A percentile compares a stretch with the other conserved stretches of the same genome.
phyloP scores from a whole-genome alignment of 306 rosid genomes.

The Corylus avellana region DNA sequence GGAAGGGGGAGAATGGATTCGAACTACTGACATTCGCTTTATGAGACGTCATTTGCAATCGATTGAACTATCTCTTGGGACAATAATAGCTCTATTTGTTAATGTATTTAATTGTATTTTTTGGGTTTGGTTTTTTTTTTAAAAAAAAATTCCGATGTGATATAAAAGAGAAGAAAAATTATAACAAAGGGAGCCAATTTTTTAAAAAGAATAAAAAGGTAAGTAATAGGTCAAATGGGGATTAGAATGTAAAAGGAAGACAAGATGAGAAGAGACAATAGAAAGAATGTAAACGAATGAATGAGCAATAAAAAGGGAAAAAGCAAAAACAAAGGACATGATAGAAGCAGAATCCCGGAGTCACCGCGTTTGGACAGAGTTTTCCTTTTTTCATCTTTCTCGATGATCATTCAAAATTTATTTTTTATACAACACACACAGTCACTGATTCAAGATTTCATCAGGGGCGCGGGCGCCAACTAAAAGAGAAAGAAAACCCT shows the following conservation, averaged over 20 bases:
- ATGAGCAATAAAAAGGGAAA: not conserved
- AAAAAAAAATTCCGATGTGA: too few species aligned
- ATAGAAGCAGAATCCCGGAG: slow-evolving; percentile 25
- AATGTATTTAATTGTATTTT: too few species aligned
- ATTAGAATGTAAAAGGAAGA: not conserved
- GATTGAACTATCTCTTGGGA: too few species aligned
- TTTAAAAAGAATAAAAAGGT: too few species aligned
- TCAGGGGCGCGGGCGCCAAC: slow-evolving; percentile 48
- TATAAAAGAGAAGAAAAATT: too few species aligned
- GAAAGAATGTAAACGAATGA: slow-evolving; percentile 14
- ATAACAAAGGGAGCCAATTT: too few species aligned
- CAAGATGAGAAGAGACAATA: slow-evolving; percentile 5
- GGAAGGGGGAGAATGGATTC: too few species aligned
- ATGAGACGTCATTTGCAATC: too few species aligned
- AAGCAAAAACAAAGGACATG: slow-evolving; percentile 6
- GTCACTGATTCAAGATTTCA: slow-evolving; percentile 27
- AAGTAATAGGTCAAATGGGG: not conserved
- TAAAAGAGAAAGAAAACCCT: not conserved
- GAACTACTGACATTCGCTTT: too few species aligned
- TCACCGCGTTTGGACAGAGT: slow-evolving; percentile 24
- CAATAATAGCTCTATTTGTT: too few species aligned
- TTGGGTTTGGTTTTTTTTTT: too few species aligned
- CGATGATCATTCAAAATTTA: not conserved
- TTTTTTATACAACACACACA: not conserved
- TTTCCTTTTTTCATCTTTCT: not conserved